Base-by-base conservation (phyloP, 2,329 filamentous ascomycete genomes). In the Fusarium liriodendri region DNA sequence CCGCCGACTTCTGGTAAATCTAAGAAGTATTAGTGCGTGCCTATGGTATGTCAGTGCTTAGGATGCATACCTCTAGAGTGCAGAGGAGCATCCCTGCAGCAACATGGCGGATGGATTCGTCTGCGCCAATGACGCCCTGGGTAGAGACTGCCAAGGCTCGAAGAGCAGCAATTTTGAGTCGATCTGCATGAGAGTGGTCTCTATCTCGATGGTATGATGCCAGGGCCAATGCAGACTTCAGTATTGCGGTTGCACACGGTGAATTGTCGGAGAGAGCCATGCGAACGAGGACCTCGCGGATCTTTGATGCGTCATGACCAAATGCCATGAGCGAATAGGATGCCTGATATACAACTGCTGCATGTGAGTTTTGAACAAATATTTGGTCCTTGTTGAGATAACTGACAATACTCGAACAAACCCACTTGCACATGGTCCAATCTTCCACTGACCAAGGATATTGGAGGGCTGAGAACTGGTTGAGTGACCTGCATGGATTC, bases 381-480 rank as follows among this genome's bases (percentile, higher is more conserved):
- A 10, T 6, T 47, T 27, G 0, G 6, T 9, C 6, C 2, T 25
- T 6, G 1, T 5, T 13, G 1, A 13, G 22, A 6, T 9, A 32
- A 38, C 72, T 58, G 11, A 77, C 76, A 78, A 8, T 78, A 78
- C 14, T 78, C 70, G 6, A 78, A 64, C 7, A 72, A 20, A 0
- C 16, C 50, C 52, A 32, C 66, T 5, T 78, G 72, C 0, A 18
- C 6, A 0, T 27, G 3, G 1, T 82, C n/a, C 77, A 84, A 8
- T n/a, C 47, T 40, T 5, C 29, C 6, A 18, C 37, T 18, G 6
- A 35, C 18, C 37, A 42, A 59, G 1, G 42, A 22, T 3, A 11
- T 7, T 2, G 62, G 50, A 1, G 27, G 13, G 1, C 14, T 47
- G 2, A 54, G 47, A 7, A 58, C 18, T 2, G 54, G 35, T 0